Conservation (phyloP, 345 rosid species). For the Eucalyptus cloeziana region DNA sequence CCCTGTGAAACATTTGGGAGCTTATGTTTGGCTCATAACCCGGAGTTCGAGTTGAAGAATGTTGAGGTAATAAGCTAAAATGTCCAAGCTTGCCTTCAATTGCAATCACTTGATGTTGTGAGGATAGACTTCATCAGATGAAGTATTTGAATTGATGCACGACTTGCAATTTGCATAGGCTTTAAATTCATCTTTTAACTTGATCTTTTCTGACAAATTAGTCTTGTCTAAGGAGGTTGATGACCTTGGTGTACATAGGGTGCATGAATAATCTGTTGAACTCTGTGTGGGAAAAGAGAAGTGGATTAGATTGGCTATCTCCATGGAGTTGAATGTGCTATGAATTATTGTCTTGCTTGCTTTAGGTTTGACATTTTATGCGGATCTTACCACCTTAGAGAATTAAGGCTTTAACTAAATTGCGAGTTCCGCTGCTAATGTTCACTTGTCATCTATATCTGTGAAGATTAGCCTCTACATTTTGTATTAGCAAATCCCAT, state of each 20-base stretch:
- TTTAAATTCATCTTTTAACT: not conserved
- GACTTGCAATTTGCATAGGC: not conserved
- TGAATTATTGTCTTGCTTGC: not conserved
- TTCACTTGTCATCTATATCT: not conserved
- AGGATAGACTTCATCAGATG: not conserved
- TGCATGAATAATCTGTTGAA: not conserved
- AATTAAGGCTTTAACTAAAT: not conserved
- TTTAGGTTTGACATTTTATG: not conserved
- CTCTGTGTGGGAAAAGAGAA: not conserved
- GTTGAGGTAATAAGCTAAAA: constrained; percentile 58
- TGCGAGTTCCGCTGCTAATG: not conserved
- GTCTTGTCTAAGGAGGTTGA: not conserved
- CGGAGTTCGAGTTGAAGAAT: constrained; percentile 63
- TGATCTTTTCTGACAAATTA: not conserved
- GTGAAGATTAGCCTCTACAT: not conserved
- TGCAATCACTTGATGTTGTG: not conserved
- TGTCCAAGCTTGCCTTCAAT: not conserved
- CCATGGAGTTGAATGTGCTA: not conserved
- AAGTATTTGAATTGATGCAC: not conserved
- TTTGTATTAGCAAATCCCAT: not conserved
- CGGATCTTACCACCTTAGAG: not conserved
- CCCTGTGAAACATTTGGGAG: constrained; percentile 81
- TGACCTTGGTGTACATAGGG: not conserved
- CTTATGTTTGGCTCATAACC: constrained; percentile 62
- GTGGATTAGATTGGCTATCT: not conserved